phyloP scores from a whole-genome alignment of 2,329 filamentous ascomycete species.

The Chalaropsis ovoidea region DNA sequence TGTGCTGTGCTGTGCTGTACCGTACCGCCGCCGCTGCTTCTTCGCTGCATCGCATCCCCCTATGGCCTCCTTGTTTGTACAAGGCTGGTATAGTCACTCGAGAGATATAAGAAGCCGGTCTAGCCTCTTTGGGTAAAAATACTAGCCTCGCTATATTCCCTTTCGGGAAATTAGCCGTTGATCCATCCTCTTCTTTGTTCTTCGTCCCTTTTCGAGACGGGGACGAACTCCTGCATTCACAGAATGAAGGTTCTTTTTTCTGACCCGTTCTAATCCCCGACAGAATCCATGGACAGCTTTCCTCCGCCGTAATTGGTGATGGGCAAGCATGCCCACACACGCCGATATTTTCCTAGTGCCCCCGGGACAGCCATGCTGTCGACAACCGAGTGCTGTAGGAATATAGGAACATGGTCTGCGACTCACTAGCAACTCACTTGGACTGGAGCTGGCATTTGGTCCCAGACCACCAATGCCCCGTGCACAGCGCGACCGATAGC shows the following conservation, averaged over 20 bases:
- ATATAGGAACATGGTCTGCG: not conserved
- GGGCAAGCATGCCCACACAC: not conserved
- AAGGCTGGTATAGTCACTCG: not conserved
- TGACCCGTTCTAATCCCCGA: not conserved
- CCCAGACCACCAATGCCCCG: not conserved
- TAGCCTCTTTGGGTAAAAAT: not conserved
- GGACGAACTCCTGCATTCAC: not conserved
- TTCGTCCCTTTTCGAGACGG: not conserved
- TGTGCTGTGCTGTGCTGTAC: no score
- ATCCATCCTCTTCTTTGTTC: not conserved
- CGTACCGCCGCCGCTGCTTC: not conserved
- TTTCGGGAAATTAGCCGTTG: not conserved
- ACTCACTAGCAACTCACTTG: not conserved
- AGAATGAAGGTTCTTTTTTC: not conserved
- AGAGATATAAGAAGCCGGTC: not conserved
- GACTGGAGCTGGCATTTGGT: not conserved
- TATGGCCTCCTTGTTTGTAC: not conserved
- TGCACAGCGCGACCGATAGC: conserved; percentile 7
- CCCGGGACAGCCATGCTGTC: no score
- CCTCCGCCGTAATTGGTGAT: not conserved
- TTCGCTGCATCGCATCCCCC: not conserved
- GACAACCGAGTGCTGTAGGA: not conserved
- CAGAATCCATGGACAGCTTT: not conserved
- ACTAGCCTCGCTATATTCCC: not conserved
- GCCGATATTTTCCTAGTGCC: no score